A percentile compares a stretch with the other conserved stretches of the same genome.
These are phyloP conservation scores for Calonectria montana DNA, from an alignment of 2,329 filamentous ascomycete species.

Conservation along the genomic window DNA sequence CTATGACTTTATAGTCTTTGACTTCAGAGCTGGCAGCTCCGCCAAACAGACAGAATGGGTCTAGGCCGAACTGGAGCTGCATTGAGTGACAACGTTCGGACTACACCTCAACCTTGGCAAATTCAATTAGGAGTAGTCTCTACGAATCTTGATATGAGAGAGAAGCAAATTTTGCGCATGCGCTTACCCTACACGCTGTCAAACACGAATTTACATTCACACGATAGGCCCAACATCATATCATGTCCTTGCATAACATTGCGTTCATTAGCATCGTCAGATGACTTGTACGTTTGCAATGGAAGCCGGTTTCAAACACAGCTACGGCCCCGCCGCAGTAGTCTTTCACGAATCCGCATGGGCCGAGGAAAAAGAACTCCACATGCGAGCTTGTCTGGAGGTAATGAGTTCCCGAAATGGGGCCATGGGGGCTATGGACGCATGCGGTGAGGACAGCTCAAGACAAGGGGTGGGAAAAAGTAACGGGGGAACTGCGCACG, in stretches of 20 bases:
- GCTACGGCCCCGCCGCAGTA: neutral
- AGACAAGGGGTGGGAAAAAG: neutral
- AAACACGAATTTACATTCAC: neutral
- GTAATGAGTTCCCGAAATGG: constrained; percentile 12
- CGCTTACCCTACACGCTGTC: neutral
- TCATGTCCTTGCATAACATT: constrained; percentile 2
- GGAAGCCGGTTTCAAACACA: neutral
- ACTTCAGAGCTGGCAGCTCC: constrained; percentile 21
- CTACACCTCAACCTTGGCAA: neutral
- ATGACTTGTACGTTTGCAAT: neutral
- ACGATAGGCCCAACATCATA: neutral
- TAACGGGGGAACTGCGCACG: constrained; percentile 13
- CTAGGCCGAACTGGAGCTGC: constrained; percentile 14
- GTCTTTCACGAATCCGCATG: constrained; percentile 1
- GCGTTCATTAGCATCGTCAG: neutral
- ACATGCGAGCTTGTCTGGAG: neutral
- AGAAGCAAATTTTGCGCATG: neutral
- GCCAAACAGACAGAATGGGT: constrained; percentile 22
- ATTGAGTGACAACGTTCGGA: neutral
- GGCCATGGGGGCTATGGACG: constrained; percentile 7
- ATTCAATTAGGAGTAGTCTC: neutral
- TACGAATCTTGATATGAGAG: neutral
- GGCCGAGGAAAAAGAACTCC: constrained; percentile 5
- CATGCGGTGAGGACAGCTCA: constrained; percentile 3
- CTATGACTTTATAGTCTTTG: constrained; percentile 32